Base-by-base conservation (phyloP, 345 rosid genomes). In the Schrenkiella parvula region DNA sequence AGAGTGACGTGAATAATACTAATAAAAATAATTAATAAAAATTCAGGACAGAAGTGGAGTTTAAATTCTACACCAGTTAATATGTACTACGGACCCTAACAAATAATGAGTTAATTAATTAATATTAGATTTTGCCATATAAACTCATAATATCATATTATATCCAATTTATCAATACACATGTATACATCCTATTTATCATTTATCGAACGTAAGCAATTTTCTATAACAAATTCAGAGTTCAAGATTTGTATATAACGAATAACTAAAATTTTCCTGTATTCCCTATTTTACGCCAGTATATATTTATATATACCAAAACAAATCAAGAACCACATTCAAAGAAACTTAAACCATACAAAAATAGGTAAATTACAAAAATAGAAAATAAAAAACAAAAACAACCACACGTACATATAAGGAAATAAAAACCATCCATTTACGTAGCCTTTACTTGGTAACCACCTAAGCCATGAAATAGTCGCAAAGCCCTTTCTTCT, bases 341-440 rank as follows among this genome's bases (percentile, higher is more conserved):
- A 14, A 12, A 62, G 29, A 70, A 75, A 62, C 51, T 22, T 44
- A 75, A 62, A 61, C 74, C 74, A 43, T 68, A 34, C 28, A 58
- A 66, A 75, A 68, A 68, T 54, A 69, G 74, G 8, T 52, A 61
- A 51, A 34, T 14, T 52, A 44, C 74, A 75, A 75, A 69, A 75
- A 61, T 75, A 75, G 79, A 44, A 61, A 68, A 52, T 0, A 13
- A 23, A 15, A 50, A 35, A 14, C 26, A 35, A 60, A 43, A 75
- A 62, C 79, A 46, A 62, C 79, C 79, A 68, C 79, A 53, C 70
- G 34, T 75, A 75, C 70, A 12, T 68, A 69, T 22, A 58, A 58
- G 41, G 43, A 64, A 73, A 44, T 25, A 15, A 52, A 60, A 75
- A 44, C 69, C 64, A 62, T 68, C 70, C 9, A 60, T 34, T 53